Evolutionary conservation across 257 asterid genomes (phyloP), one percentile per base, ranked within the genome.

Genomic region (Anisodus tanguticus): DNA sequence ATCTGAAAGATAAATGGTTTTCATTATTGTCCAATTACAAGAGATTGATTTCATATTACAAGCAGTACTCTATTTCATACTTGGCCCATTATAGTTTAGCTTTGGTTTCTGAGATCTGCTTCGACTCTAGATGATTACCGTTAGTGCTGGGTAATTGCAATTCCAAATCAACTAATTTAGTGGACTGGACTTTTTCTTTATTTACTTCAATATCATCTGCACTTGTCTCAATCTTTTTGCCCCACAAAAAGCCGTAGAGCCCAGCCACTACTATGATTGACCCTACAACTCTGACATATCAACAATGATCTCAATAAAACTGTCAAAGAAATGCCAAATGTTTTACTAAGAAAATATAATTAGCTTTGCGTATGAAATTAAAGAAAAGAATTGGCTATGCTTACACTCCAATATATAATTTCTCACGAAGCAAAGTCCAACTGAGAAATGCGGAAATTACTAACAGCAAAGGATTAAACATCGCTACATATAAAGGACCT

Each of bases 171-270:
- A 63, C 3, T 68, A 9, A 59, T 43, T n/a, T 82, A 74, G 1
- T 74, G 43, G 17, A 49, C 79, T 82, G 49, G 35, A 47, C 41
- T 76, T 60, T 67, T 31, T 74, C 41, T 37, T 84, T 76, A 76
- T 22, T 76, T 76, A 22, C 13, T 53, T 53, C 88, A 45, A 31
- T 58, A 5, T 64, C 8, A 3, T 22, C 49, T 26, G 6, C 82
- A 16, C 2, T 59, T 37, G 70, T 31, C 79, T 85, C 22, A 68
- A 81, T 78, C 69, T 95, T 96, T 83, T 74, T 91, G 0, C 96
- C 98, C 98, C 98, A 95, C 2, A 93, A 87, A 9, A 95, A 97
- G 41, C 94, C 90, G 17, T 93, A 93, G 0, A 93, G 91, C 53
- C 98, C 98, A 89, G 87, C 10, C 0, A 93, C 97, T 60, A 93